These are phyloP conservation scores for Cyclotella sp. DNA, from an alignment of 108 stramenopile genomes.

Conservation along the genomic window DNA sequence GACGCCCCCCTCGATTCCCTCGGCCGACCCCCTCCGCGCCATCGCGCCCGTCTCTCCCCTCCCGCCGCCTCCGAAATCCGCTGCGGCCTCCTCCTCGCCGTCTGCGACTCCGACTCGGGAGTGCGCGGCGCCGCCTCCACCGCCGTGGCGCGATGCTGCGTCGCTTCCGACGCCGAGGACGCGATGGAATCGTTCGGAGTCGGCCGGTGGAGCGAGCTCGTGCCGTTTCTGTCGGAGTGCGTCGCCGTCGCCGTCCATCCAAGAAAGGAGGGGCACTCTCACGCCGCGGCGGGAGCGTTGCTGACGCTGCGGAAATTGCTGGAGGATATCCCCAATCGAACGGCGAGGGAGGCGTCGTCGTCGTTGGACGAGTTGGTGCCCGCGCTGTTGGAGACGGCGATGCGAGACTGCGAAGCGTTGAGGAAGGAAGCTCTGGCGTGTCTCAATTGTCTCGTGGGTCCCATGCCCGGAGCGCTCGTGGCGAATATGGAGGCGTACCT, in stretches of 20 bases:
- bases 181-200: slow-evolving; percentile 25
- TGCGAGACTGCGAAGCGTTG: slow-evolving; percentile 26
- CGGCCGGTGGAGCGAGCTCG: slow-evolving; percentile 36
- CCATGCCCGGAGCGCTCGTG: slow-evolving; percentile 76
- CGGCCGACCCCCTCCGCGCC: neutral
- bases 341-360: slow-evolving; percentile 44
- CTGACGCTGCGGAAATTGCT: slow-evolving; percentile 75
- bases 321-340: slow-evolving; percentile 77
- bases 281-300: slow-evolving; percentile 58
- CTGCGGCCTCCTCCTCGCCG: slow-evolving; percentile 52
- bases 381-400: slow-evolving; percentile 58
- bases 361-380: slow-evolving; percentile 72
- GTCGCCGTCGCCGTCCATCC: slow-evolving; percentile 4
- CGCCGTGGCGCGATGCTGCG: slow-evolving; percentile 46
- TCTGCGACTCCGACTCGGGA: slow-evolving; percentile 38
- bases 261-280: no score
- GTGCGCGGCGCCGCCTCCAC: slow-evolving; percentile 48
- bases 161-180: slow-evolving; percentile 24
- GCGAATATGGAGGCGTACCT: slow-evolving; percentile 82
- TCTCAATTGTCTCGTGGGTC: slow-evolving; percentile 57
- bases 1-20: slow-evolving; percentile 21
- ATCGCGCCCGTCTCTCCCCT: slow-evolving; percentile 20
- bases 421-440: slow-evolving; percentile 66
- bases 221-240: slow-evolving; percentile 46
- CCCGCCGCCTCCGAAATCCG: slow-evolving; percentile 44